Base-by-base conservation (phyloP, 768 basidiomycete species). In the Russula abietina region DNA sequence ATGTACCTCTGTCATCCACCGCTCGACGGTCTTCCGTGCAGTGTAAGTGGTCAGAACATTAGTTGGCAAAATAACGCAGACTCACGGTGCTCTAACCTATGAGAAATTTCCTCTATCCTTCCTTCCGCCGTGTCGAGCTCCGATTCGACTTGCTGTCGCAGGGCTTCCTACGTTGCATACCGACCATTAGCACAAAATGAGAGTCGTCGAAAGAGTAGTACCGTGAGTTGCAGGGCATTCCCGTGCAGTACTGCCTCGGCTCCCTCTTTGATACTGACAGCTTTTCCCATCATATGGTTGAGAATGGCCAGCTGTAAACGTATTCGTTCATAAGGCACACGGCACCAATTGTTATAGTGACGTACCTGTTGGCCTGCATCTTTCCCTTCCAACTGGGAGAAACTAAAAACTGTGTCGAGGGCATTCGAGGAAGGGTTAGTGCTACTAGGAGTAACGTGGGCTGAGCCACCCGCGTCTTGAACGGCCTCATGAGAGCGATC, bases 181-280 rank as follows among this genome's bases (percentile, higher is more conserved):
- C 4, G 32, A 41, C 39, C 26, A 36, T 65, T 17, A 43, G 26
- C 7, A n/a, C 24, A 11, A 9, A 52, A 26, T 22, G 28, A 4
- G 12, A 24, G 5, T 4, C 19, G 4, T 39, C 9, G 8, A 41
- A 50, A 52, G 28, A 43, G n/a, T 24, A 30, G 32, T 64, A 68
- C 67, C 52, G 61, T 50, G 9, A 68, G 61, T 19, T 53, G 61
- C 4, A 59, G 19, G 22, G 65, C 36, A 48, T 59, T 58, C 12
- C 33, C 54, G 4, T 62, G 30, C 22, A 68, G 51, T 14, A 67
- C 54, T 19, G 65, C 58, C 48, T 68, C 67, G 10, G 67, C 67
- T 33, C 67, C 67, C 43, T 66, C 67, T 36, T 68, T 66, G 46
- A 64, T 68, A n/a, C 65, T 55, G 22, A 67, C 57, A 14, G 67